Evolutionary conservation across 2,329 filamentous ascomycete species (phyloP).

Genomic region (Cryoendolithus antarcticus): DNA sequence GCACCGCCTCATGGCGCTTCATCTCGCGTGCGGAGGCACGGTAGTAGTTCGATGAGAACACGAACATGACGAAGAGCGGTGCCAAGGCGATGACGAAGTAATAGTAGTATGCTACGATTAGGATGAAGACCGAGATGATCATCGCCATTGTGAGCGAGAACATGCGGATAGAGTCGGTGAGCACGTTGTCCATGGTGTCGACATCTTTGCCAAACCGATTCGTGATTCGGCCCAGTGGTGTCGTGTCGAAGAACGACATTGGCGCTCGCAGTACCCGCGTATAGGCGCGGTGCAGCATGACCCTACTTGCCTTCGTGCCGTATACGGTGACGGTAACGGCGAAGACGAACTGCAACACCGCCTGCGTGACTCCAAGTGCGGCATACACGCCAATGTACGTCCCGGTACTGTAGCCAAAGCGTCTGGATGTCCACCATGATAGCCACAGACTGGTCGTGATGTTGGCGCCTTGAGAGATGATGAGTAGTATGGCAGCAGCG

Average conservation of each 20-base stretch:
- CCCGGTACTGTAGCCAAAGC: conserved; percentile 54
- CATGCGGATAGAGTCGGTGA: conserved; percentile 84
- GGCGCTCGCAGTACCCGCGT: conserved; percentile 57
- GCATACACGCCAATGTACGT: conserved; percentile 54
- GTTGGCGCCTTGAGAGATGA: conserved; percentile 69
- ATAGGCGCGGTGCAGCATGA: conserved; percentile 71
- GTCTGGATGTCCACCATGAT: conserved; percentile 80
- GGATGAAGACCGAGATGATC: conserved; percentile 70
- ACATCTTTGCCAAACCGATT: conserved; percentile 95
- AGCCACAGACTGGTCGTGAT: conserved; percentile 86
- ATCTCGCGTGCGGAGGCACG: conserved; percentile 82
- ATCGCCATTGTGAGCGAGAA: conserved; percentile 76
- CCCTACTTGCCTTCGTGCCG: conserved; percentile 70
- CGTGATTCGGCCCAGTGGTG: conserved; percentile 84
- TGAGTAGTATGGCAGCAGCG: conserved; percentile 49
- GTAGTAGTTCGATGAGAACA: conserved; percentile 79
- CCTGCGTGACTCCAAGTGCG: conserved; percentile 58
- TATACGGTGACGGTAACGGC: conserved; percentile 65
- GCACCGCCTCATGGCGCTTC: conserved; percentile 83
- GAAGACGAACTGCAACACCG: conserved; percentile 66
- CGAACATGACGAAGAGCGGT: conserved; percentile 62
- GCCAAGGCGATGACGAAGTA: conserved; percentile 65
- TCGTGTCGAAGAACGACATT: conserved; percentile 94
- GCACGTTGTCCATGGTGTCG: conserved; percentile 88
- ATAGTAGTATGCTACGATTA: conserved; percentile 92